Evolutionary conservation across 352 stramenopile genomes (phyloP), one percentile per base, ranked within the genome.

Genomic region (Globisporangium viniferum): DNA sequence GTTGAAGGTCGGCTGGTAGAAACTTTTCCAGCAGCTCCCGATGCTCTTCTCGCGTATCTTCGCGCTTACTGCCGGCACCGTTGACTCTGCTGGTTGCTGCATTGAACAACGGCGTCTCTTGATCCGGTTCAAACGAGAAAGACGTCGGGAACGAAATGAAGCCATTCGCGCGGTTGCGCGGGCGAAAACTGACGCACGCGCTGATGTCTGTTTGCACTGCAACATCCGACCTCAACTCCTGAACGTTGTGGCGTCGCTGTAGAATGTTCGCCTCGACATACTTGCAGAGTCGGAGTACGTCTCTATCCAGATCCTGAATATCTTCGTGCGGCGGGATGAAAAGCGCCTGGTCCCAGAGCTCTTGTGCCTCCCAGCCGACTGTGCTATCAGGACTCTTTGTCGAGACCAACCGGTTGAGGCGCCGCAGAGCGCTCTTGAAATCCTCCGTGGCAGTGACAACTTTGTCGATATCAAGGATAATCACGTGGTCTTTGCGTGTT

Each of bases 261-360:
- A 83, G 22, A 15, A 86, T 70, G n/a, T 44, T 36, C 5, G 67
- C 59, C 60, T 88, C 80, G 22, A 88, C 78, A 2, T 73, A 59
- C 1, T 44, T 39, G 60, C 75, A 76, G 12, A 88, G 64, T 3
- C 70, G 60, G 35, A 76, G 70, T 1, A 88, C 67, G 31, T 84
- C 72, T 6, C 69, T 46, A 36, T 81, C 76, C 27, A 88, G 62
- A 35, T 88, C 80, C 51, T 82, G 74, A 7, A 86, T 63, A 49
- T 86, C 76, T 68, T 88, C 80, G 14, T 75, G 69, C 5, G 76
- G 73, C 5, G 80, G 80, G 27, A 88, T 82, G 70, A 88, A 88
- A 12, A 88, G 76, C 27, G 80, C 80, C 73, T 85, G 78, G 46
- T 88, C 78, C 80, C 80, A 88, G 14, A 88, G 65, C 48, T 81